phyloP scores from a whole-genome alignment of 2,329 filamentous ascomycete genomes.

The Gaeumannomyces sp. region DNA sequence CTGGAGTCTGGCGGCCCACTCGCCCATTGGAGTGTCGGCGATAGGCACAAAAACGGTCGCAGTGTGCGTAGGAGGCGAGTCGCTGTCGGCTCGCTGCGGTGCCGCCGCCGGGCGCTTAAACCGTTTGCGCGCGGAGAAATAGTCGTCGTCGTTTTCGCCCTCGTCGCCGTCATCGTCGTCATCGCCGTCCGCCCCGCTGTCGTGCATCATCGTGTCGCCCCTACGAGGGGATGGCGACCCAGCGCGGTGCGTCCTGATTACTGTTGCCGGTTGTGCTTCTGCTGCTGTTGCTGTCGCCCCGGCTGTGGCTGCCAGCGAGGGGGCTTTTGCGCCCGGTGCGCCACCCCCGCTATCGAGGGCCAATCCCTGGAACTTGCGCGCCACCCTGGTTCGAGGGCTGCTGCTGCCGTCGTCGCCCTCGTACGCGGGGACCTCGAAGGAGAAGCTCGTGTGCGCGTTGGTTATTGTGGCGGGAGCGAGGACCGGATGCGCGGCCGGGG shows the following conservation, averaged over 20 bases:
- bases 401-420: constrained; percentile 38
- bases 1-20: not conserved
- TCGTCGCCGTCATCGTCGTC: not conserved
- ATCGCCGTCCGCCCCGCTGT: not conserved
- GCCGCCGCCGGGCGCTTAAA: constrained; percentile 15
- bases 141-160: constrained; percentile 10
- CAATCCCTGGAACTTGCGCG: constrained; percentile 46
- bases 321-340: constrained; percentile 18
- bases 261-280: not conserved
- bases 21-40: not conserved
- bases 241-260: not conserved
- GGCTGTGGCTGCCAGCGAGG: not conserved
- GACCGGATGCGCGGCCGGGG: not conserved
- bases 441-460: constrained; percentile 6
- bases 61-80: constrained; percentile 5
- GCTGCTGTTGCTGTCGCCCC: not conserved
- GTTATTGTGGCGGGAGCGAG: not conserved
- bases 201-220: constrained; percentile 13
- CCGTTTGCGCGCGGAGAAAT: constrained; percentile 17
- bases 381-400: constrained; percentile 48
- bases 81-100: constrained; percentile 3
- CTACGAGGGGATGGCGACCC: not conserved
- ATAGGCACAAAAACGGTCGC: not conserved
- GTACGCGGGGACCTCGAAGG: constrained; percentile 9
- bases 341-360: constrained; percentile 42